Evolutionary conservation across 1,139 yeast species (phyloP).

Genomic region (Pichiaceae sp.): DNA sequence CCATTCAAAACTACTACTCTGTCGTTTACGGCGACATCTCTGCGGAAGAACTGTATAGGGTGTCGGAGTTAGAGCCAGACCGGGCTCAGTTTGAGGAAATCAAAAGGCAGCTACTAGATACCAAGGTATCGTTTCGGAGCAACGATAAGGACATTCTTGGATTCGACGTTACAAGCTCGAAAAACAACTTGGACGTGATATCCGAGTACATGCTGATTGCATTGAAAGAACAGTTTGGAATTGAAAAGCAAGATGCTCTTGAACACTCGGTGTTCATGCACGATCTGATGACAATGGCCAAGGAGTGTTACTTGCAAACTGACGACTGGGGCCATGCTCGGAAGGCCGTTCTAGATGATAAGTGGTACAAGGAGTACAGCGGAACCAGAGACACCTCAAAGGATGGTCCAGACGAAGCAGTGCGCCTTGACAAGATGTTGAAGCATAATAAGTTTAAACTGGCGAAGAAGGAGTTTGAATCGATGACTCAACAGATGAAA

Average conservation of each 20-base stretch:
- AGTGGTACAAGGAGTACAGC: slow-evolving; percentile 5
- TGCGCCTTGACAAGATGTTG: slow-evolving; percentile 16
- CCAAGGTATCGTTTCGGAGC: slow-evolving; percentile 14
- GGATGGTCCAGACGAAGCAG: slow-evolving; percentile 17
- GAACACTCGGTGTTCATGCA: slow-evolving; percentile 10
- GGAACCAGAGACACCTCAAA: slow-evolving; percentile 2
- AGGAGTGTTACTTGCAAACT: slow-evolving; percentile 14
- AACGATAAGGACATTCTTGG: slow-evolving; percentile 13
- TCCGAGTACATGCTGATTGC: slow-evolving; percentile 9
- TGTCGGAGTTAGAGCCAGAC: slow-evolving; percentile 19
- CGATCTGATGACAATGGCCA: slow-evolving; percentile 15
- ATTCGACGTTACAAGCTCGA: slow-evolving; percentile 7
- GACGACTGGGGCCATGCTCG: slow-evolving; percentile 5
- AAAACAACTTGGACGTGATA: slow-evolving; percentile 19
- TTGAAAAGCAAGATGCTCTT: slow-evolving; percentile 12
- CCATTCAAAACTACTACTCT: slow-evolving; percentile 21
- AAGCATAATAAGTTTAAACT: slow-evolving; percentile 11
- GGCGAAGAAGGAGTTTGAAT: slow-evolving; percentile 13
- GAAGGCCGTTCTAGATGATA: slow-evolving; percentile 1
- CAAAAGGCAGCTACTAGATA: slow-evolving; percentile 13
- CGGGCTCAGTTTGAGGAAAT: slow-evolving; percentile 16
- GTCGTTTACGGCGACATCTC: slow-evolving; percentile 17
- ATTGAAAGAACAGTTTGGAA: slow-evolving; percentile 12
- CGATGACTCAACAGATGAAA: slow-evolving; percentile 5
- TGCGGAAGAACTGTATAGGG: slow-evolving; percentile 12